Evolutionary conservation across 2,329 filamentous ascomycete genomes (phyloP).

Genomic region (Xylaria sp.): DNA sequence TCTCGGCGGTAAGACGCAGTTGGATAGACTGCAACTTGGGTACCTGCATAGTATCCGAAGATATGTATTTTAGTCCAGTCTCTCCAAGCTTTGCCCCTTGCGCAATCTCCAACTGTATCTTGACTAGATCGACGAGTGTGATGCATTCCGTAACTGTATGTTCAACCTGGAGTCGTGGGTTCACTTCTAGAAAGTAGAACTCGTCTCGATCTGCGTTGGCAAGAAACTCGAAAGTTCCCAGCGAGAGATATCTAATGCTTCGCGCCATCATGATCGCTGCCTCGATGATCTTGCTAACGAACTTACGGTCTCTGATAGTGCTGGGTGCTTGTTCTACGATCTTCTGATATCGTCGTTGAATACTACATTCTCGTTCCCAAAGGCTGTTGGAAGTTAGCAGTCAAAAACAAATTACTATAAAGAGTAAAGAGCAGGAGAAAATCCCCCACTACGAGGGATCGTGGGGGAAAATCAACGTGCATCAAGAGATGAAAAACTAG

Average conservation of each 20-base stretch:
- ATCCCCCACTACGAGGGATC: background rate
- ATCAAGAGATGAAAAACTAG: background rate
- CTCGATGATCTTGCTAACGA: slow-evolving; percentile 62
- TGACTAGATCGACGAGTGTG: slow-evolving; percentile 33
- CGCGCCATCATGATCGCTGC: slow-evolving; percentile 64
- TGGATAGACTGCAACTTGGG: slow-evolving; percentile 30
- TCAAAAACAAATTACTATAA: background rate
- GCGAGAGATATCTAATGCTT: slow-evolving; percentile 52
- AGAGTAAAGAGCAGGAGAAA: background rate
- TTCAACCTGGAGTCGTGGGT: slow-evolving; percentile 77
- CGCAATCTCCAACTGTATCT: slow-evolving; percentile 34
- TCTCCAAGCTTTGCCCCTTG: slow-evolving; percentile 25
- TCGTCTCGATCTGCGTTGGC: slow-evolving; percentile 70
- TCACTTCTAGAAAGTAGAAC: slow-evolving; percentile 68
- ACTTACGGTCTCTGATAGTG: slow-evolving; percentile 56
- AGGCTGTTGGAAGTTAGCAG: slow-evolving; percentile 49
- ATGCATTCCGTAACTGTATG: slow-evolving; percentile 76
- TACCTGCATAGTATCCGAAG: slow-evolving; percentile 12
- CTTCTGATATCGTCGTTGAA: slow-evolving; percentile 76
- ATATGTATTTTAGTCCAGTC: slow-evolving; percentile 20
- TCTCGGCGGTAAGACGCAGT: slow-evolving; percentile 34
- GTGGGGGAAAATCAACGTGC: too few relatives aligned
- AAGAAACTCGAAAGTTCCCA: slow-evolving; percentile 64
- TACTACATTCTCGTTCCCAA: slow-evolving; percentile 74
- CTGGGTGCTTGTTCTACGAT: slow-evolving; percentile 68